phyloP scores from a whole-genome alignment of 2,329 filamentous ascomycete species.

The Aspergillus tanneri region DNA sequence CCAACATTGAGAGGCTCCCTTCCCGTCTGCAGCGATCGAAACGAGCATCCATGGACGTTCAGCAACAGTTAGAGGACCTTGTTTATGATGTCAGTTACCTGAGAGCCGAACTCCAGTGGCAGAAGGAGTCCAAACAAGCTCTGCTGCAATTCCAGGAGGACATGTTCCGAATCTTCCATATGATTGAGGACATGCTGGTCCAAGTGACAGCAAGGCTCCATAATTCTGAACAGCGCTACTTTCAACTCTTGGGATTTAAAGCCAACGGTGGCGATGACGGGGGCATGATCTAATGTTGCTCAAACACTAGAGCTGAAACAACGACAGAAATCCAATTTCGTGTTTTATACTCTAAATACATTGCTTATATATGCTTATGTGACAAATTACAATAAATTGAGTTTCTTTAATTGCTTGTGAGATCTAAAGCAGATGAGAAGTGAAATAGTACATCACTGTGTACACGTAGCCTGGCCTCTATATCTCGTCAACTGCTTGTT shows the following conservation, averaged over 20 bases:
- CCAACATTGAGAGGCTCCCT: constrained; percentile 6
- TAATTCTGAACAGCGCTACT: background rate
- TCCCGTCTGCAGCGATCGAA: constrained; percentile 8
- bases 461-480: too few relatives aligned
- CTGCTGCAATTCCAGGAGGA: constrained; percentile 9
- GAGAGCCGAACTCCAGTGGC: constrained; percentile 8
- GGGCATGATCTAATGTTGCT: background rate
- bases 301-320: too few relatives aligned
- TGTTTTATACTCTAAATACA: too few relatives aligned
- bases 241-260: background rate
- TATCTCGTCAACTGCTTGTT: too few relatives aligned
- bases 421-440: too few relatives aligned
- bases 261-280: background rate
- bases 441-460: too few relatives aligned
- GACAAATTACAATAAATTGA: too few relatives aligned
- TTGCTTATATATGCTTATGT: too few relatives aligned
- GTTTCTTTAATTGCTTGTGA: too few relatives aligned
- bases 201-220: background rate
- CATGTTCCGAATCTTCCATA: constrained; percentile 6
- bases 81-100: constrained; percentile 8
- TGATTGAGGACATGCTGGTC: constrained; percentile 6
- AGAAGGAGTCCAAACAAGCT: constrained; percentile 9
- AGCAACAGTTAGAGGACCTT: constrained; percentile 10
- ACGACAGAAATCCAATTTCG: too few relatives aligned
- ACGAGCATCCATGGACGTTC: constrained; percentile 2